phyloP scores from a whole-genome alignment of 805 yeast genomes.

The Spathaspora gorwiae region DNA sequence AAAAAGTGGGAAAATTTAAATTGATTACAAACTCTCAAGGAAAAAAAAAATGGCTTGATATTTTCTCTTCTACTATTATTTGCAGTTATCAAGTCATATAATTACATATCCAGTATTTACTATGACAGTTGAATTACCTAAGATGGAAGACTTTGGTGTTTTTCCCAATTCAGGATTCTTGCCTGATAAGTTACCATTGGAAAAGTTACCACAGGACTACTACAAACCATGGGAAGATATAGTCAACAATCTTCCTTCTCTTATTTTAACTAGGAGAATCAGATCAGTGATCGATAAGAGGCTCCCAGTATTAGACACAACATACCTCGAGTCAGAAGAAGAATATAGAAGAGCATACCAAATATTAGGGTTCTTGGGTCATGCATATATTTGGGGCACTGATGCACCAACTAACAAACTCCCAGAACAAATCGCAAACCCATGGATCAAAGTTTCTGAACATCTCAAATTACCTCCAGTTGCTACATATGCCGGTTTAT shows the following conservation, averaged over 20 bases:
- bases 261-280: slow-evolving; percentile 61
- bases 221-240: slow-evolving; percentile 76
- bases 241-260: slow-evolving; percentile 63
- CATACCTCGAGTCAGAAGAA: slow-evolving; percentile 37
- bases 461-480: slow-evolving; percentile 74
- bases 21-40: background rate
- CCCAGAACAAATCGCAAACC: slow-evolving; percentile 67
- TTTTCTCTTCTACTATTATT: too few species aligned
- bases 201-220: slow-evolving; percentile 53
- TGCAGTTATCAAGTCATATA: too few species aligned
- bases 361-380: slow-evolving; percentile 72
- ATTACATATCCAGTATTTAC: background rate
- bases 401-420: slow-evolving; percentile 55
- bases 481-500: slow-evolving; percentile 81
- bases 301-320: slow-evolving; percentile 53
- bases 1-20: background rate
- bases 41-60: background rate
- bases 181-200: slow-evolving; percentile 64
- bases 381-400: slow-evolving; percentile 87
- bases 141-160: slow-evolving; percentile 60
- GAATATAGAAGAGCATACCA: slow-evolving; percentile 79
- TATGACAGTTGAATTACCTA: slow-evolving; percentile 9
- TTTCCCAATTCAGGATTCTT: slow-evolving; percentile 73
- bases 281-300: slow-evolving; percentile 57
- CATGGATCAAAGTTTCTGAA: slow-evolving; percentile 57